Base-by-base conservation (phyloP, 352 stramenopile species). In the Phytophthora sojae region DNA sequence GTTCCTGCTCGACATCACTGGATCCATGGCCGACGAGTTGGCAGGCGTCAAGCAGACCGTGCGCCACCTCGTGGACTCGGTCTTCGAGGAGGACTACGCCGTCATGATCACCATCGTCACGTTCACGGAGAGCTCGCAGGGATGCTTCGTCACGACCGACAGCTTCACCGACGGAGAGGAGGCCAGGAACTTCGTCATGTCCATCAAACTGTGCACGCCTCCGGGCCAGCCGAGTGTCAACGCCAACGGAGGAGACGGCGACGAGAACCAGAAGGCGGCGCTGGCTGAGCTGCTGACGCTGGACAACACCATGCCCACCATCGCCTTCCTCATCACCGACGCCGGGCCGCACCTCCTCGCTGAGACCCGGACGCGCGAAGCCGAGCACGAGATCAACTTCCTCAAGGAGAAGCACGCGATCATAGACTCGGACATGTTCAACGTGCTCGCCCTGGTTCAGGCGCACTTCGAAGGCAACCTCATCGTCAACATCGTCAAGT, bases 51-150 rank as follows among this genome's bases (percentile, higher is more conserved):
- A 89, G 73, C 55, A 70, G 52, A 93, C 81, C 15, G 81, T 91
- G 56, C 61, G 71, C 6, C 76, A 81, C 35, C 74, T 93, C 54
- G 79, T 90, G 3, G 60, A 79, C 21, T 81, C 76, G 0, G 83
- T 86, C 6, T 89, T 83, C 19, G 78, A 87, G n/a, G 64, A 84
- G 30, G 70, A 85, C 9, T 77, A 85, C 58, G 59, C 77, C 32
- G 77, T 90, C 57, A 82, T 82, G 71, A 80, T 93, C 67, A 93
- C 85, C 26, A 80, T 91, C 73, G 82, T 93, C 80, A 93, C 85
- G 6, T 93, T 91, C 67, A 93, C 83, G 0, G 85, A 91, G 64
- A 67, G 71, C 56, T 42, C 57, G 15, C 68, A 70, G 19, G 83
- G 81, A 44, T 93, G 83, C 64, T 93, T 79, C 69, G 73, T 91